These are phyloP conservation scores for Linnemannia schmuckeri DNA, from an alignment of 192 early-diverging fungal species.

Conservation along the genomic window DNA sequence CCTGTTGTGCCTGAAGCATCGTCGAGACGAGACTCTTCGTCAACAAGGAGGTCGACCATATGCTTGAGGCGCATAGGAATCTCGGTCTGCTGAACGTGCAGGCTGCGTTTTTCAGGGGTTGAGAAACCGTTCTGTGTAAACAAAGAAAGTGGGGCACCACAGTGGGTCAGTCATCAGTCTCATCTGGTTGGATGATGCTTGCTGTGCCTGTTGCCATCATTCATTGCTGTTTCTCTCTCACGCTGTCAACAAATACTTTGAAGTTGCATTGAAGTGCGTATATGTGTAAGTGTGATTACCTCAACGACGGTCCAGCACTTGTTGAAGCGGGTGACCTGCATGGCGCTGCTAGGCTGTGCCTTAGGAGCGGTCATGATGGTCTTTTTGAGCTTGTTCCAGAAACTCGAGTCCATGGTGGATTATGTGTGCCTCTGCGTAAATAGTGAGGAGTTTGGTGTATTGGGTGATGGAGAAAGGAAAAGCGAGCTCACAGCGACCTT, in stretches of 20 bases:
- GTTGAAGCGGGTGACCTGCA: conserved; percentile 78
- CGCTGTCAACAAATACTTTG: background rate
- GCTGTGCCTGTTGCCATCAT: background rate
- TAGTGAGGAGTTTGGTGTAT: background rate
- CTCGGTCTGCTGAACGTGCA: conserved; percentile 77
- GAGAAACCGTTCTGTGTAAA: conserved; percentile 43
- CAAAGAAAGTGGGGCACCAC: background rate
- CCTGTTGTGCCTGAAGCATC: conserved; percentile 76
- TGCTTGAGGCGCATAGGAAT: conserved; percentile 80
- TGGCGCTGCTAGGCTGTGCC: conserved; percentile 68
- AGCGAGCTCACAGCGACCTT: background rate
- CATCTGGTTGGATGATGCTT: background rate
- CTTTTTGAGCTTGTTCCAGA: conserved; percentile 58
- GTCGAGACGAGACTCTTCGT: conserved; percentile 85
- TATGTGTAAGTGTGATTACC: conserved; percentile 45
- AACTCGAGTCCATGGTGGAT: conserved; percentile 48
- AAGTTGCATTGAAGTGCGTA: background rate
- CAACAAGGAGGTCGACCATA: conserved; percentile 91
- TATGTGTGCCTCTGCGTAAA: background rate
- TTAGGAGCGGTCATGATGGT: conserved; percentile 72
- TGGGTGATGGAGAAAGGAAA: background rate
- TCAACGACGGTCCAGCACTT: conserved; percentile 77
- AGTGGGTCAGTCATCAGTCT: background rate
- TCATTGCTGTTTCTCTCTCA: background rate
- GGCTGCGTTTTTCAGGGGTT: conserved; percentile 46